Evolutionary conservation across 305 asterid species (phyloP), one percentile per base, ranked within the genome.

Genomic region (Fraxinus velutina): DNA sequence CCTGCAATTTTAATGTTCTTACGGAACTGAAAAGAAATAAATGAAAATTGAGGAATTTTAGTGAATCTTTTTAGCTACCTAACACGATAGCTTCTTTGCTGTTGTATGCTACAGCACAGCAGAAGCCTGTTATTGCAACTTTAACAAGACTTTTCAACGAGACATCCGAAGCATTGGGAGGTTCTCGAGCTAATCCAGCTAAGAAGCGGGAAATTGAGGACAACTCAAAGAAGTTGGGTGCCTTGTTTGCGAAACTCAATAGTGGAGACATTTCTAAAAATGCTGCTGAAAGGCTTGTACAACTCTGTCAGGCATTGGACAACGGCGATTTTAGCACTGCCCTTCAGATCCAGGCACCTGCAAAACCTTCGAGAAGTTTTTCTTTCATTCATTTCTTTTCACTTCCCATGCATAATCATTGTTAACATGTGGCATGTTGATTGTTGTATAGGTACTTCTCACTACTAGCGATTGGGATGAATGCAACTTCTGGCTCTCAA

Each of bases 381-480:
- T 12, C 7, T 44, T 42, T 2, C 17, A 29, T 30, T 21, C 30
- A 22, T 64, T 47, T 42, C 39, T 55, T 19, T 55, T 55, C 66
- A 55, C 66, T 29, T 68, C 39, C 33, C 33, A 5, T 68, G 34
- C 74, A 13, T 29, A 10, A 27, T 15, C 19, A 0, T 21, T 73
- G 85, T 52, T 27, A 55, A 62, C 81, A 7, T 75, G 77, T 77
- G 27, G 34, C 76, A 34, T 78, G 52, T 17, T 52, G 37, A 79
- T 76, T 70, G 76, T 76, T 76, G 62, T 72, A 32, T 80, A 96
- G 99, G 97, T 96, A 42, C 91, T 85, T 29, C 99, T 96, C 75
- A 94, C 98, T 3, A 93, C 98, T 79, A 96, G 97, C 78, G 99
- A 96, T 78, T 96, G 99, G 99, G 99, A 96, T 36, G 99, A 96